Evolutionary conservation across 805 yeast species (phyloP).

Genomic region (Starmerella floris): DNA sequence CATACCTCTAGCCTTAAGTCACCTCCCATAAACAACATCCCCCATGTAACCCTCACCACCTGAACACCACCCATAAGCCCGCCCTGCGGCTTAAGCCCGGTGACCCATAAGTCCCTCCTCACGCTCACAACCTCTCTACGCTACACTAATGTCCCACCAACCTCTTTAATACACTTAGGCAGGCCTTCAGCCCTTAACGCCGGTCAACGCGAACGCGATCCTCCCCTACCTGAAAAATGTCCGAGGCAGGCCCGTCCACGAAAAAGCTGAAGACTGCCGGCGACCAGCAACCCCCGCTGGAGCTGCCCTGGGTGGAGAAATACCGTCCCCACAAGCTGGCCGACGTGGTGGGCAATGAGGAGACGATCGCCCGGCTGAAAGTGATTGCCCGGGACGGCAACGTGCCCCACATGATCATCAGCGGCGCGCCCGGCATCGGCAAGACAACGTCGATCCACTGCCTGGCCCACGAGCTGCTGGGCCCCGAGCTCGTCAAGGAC

Average conservation of each 20-base stretch:
- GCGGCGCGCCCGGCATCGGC: conserved; percentile 94
- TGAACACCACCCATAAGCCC: too few species aligned
- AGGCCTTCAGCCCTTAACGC: background rate
- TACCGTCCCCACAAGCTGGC: conserved; percentile 68
- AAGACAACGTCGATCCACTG: conserved; percentile 90
- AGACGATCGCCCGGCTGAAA: conserved; percentile 70
- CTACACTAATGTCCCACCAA: too few species aligned
- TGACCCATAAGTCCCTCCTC: too few species aligned
- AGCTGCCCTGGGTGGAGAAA: conserved; percentile 66
- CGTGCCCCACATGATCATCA: conserved; percentile 90
- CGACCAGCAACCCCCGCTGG: conserved; percentile 3
- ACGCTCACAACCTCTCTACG: too few species aligned
- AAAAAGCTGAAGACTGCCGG: conserved; percentile 9
- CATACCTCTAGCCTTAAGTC: too few species aligned
- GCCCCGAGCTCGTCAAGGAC: conserved; percentile 47
- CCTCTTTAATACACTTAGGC: too few species aligned
- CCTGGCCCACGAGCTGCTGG: conserved; percentile 71
- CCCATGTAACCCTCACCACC: too few species aligned
- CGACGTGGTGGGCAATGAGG: conserved; percentile 89
- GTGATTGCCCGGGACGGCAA: conserved; percentile 86
- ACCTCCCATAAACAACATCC: too few species aligned
- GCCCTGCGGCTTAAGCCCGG: too few species aligned
- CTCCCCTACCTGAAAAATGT: background rate
- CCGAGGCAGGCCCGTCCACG: conserved; percentile 17
- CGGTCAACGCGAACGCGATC: background rate